Evolutionary conservation across 2,329 filamentous ascomycete species (phyloP).

Genomic region (Sphaerulina vaccinii): DNA sequence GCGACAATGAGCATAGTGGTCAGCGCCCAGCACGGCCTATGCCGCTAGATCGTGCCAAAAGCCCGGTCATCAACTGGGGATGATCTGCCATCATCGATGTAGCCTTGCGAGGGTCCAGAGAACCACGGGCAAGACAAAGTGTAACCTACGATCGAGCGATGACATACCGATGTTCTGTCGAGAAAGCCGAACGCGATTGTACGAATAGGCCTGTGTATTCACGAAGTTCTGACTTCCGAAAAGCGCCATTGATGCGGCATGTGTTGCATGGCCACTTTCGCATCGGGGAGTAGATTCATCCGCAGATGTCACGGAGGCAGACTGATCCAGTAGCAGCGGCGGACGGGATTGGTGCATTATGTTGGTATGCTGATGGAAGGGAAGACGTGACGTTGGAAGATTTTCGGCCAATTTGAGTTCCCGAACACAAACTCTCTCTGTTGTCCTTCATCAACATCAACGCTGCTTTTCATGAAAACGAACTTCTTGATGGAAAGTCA

Average conservation of each 20-base stretch:
- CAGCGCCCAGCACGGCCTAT: not conserved
- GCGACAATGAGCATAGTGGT: not conserved
- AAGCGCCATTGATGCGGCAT: not conserved
- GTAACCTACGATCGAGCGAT: not conserved
- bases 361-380: too few relatives aligned
- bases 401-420: not conserved
- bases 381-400: not conserved
- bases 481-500: too few relatives aligned
- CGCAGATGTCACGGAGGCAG: too few relatives aligned
- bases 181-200: not conserved
- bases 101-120: not conserved
- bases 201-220: not conserved
- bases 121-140: not conserved
- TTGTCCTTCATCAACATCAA: too few relatives aligned
- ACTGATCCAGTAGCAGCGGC: not conserved
- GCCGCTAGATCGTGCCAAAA: not conserved
- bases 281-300: too few relatives aligned
- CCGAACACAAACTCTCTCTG: too few relatives aligned
- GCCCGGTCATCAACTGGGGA: not conserved
- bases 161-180: conserved; percentile 4
- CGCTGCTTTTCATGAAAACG: too few relatives aligned
- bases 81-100: not conserved
- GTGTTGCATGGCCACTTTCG: too few relatives aligned
- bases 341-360: not conserved
- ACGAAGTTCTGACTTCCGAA: not conserved